Percentiles rank a stretch among this genome's conserved stretches.
Conservation (phyloP, 192 early-diverging fungal species). For the Lobosporangium transversale region DNA sequence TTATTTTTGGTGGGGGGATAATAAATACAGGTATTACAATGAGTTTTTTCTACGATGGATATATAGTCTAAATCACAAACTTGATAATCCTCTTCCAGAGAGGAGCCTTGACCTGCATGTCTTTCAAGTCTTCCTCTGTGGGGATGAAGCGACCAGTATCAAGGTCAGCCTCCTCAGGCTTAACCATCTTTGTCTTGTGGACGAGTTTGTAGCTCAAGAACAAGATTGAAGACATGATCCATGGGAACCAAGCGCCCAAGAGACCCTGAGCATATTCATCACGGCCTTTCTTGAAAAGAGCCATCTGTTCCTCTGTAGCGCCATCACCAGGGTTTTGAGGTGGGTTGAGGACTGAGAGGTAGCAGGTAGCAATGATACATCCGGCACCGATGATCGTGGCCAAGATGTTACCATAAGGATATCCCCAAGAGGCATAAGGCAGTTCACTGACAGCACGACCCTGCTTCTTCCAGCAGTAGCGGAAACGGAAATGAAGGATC, state of each 20-base stretch:
- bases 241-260: conserved; percentile 48
- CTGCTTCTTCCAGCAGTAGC: conserved; percentile 78
- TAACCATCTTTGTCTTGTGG: conserved; percentile 60
- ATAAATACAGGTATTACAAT: neutral
- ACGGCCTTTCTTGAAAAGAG: neutral
- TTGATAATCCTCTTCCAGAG: conserved; percentile 39
- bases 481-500: conserved; percentile 86
- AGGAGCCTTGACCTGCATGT: conserved; percentile 18
- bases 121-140: conserved; percentile 27
- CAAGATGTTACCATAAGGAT: conserved; percentile 63
- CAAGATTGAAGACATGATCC: conserved; percentile 45
- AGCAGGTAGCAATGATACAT: conserved; percentile 64
- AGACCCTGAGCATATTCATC: conserved; percentile 20
- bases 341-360: conserved; percentile 64
- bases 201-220: conserved; percentile 65
- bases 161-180: conserved; percentile 69
- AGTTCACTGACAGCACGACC: conserved; percentile 70
- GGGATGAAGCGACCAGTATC: conserved; percentile 59
- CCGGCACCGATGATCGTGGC: conserved; percentile 71
- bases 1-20: neutral
- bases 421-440: conserved; percentile 63
- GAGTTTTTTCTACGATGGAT: too few relatives aligned
- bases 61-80: conserved; percentile 20
- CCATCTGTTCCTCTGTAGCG: neutral
- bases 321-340: conserved; percentile 44